A percentile compares a stretch with the other conserved stretches of the same genome.
phyloP scores from a whole-genome alignment of 768 basidiomycete species.

The Grammothele lineata region DNA sequence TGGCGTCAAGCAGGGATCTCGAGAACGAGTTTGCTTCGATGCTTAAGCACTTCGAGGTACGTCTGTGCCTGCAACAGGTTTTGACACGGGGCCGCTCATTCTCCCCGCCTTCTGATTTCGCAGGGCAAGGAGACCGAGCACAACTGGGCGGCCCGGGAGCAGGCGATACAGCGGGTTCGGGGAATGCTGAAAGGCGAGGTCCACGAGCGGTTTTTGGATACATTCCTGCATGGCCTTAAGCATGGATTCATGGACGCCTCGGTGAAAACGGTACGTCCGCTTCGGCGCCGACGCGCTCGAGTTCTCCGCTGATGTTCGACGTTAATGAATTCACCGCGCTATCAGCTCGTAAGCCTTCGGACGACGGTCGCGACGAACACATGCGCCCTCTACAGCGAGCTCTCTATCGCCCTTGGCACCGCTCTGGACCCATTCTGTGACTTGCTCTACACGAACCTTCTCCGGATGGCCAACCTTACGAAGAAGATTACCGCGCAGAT shows the following conservation, averaged over 20 bases:
- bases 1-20: slow-evolving; percentile 82
- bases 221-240: slow-evolving; percentile 72
- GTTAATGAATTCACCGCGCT: slow-evolving; percentile 1
- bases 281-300: background rate
- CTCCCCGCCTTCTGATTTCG: background rate
- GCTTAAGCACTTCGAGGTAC: slow-evolving; percentile 76
- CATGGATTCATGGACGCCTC: slow-evolving; percentile 78
- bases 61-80: slow-evolving; percentile 7
- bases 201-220: slow-evolving; percentile 65
- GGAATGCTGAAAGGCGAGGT: slow-evolving; percentile 90
- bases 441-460: slow-evolving; percentile 63
- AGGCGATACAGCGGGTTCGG: slow-evolving; percentile 69
- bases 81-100: too few species aligned
- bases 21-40: slow-evolving; percentile 82
- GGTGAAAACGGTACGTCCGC: slow-evolving; percentile 68
- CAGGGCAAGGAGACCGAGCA: slow-evolving; percentile 97
- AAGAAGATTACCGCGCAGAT: slow-evolving; percentile 90
- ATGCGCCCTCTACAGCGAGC: slow-evolving; percentile 71
- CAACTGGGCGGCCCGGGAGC: slow-evolving; percentile 87
- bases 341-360: slow-evolving; percentile 79
- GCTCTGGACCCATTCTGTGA: slow-evolving; percentile 82
- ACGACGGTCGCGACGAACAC: slow-evolving; percentile 86
- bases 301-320: too few species aligned
- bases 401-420: slow-evolving; percentile 61
- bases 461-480: slow-evolving; percentile 85